A percentile compares a stretch with the other conserved stretches of the same genome.
Conservation (phyloP, 805 yeast species). For the Wickerhamomyces mucosus region DNA sequence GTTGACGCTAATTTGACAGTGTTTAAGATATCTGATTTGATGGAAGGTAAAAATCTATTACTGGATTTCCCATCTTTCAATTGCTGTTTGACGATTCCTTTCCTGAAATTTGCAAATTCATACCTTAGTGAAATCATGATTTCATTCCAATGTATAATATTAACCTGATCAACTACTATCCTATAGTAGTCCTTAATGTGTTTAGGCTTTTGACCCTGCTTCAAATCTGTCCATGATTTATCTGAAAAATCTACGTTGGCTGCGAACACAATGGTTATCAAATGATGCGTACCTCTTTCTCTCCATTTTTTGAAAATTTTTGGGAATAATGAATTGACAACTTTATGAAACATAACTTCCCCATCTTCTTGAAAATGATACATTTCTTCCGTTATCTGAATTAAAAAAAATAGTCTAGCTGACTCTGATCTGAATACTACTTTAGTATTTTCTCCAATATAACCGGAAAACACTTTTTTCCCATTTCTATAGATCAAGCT, state of each 20-base stretch:
- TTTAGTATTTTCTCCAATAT: slow-evolving; percentile 63
- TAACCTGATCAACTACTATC: slow-evolving; percentile 92
- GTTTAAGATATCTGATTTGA: slow-evolving; percentile 83
- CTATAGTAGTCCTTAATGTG: slow-evolving; percentile 74
- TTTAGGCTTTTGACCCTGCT: slow-evolving; percentile 62
- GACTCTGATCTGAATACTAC: slow-evolving; percentile 87
- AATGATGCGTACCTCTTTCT: slow-evolving; percentile 78
- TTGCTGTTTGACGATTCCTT: slow-evolving; percentile 52
- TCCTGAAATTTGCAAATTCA: slow-evolving; percentile 76
- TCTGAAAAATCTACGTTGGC: slow-evolving; percentile 50
- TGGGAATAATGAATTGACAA: slow-evolving; percentile 88
- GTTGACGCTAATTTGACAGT: slow-evolving; percentile 80
- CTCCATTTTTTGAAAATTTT: slow-evolving; percentile 84
- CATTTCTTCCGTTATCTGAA: slow-evolving; percentile 92
- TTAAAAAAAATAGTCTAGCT: slow-evolving; percentile 70
- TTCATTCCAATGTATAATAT: slow-evolving; percentile 79
- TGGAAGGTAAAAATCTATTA: slow-evolving; percentile 64
- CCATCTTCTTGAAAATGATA: slow-evolving; percentile 98
- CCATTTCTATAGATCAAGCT: slow-evolving; percentile 59
- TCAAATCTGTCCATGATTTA: slow-evolving; percentile 45
- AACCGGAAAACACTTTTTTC: slow-evolving; percentile 62
- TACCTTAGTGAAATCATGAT: slow-evolving; percentile 80
- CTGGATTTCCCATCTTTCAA: slow-evolving; percentile 24
- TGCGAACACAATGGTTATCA: slow-evolving; percentile 86
- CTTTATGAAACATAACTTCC: slow-evolving; percentile 84